Evolutionary conservation across 2,329 filamentous ascomycete genomes (phyloP), one percentile per base, ranked within the genome.

Genomic region (Cordyceps cicadae): DNA sequence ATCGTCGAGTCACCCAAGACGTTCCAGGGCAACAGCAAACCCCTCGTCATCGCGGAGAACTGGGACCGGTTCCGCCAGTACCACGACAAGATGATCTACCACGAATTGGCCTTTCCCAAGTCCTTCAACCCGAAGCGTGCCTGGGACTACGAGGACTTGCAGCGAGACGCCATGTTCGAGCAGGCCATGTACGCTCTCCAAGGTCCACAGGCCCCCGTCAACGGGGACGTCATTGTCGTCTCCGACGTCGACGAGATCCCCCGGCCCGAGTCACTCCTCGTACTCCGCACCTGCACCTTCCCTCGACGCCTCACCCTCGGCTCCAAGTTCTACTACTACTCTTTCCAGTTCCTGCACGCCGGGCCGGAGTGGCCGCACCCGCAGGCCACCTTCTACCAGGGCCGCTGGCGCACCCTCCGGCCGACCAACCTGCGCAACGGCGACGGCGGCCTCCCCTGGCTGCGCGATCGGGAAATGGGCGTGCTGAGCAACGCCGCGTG

Each of bases 201-300:
- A 1, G 77, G 75, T 55, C 68, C 70, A 2, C 67, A 74, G 50
- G 72, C 74, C 5, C 78, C 83, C 2, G 67, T 71, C 0, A 57
- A 68, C 2, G 79, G 79, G 59, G 84, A 87, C 66, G 81, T 83
- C 29, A 74, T 87, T 29, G 69, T 87, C 59, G 79, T 86, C 2
- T 79, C 82, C 60, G 83, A 86, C 67, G 79, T 85, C 17, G 82
- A 86, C 69, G 84, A 87, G 72, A 79, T 87, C 51, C 75, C 80
- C 5, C 79, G 80, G 2, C 81, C 83, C 0, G 72, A 76, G 54
- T 76, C 80, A 17, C 67, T 84, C 12, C 69, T 72, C 14, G 65
- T 80, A 2, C 75, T 85, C 9, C 77, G 79, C 29, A 74, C 76
- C 8, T 84, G 82, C 71, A 66, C 69, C 17, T 82, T 82, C 66